phyloP scores from a whole-genome alignment of 2,329 filamentous ascomycete species.

The Cyclaneusma minus region DNA sequence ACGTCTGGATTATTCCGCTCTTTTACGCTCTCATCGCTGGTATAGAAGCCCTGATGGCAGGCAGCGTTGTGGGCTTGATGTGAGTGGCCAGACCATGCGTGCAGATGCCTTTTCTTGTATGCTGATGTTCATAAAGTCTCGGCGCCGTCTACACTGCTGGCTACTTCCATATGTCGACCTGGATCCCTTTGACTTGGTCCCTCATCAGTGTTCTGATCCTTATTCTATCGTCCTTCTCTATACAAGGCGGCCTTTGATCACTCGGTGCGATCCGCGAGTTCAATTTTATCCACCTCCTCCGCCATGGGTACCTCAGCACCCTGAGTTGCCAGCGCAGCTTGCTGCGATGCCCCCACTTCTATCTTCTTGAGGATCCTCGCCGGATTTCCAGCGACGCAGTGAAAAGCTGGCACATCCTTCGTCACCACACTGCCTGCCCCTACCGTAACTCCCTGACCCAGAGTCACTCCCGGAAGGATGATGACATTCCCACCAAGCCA shows the following conservation, averaged over 20 bases:
- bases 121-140: constrained; percentile 26
- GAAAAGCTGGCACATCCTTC: constrained; percentile 51
- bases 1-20: constrained; percentile 40
- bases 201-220: constrained; percentile 51
- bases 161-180: constrained; percentile 55
- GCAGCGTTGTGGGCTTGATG: constrained; percentile 52
- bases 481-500: constrained; percentile 61
- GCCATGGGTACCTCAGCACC: constrained; percentile 2
- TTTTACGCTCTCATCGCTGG: constrained; percentile 44
- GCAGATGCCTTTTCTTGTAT: neutral
- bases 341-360: constrained; percentile 18
- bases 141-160: constrained; percentile 52
- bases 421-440: constrained; percentile 77
- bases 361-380: constrained; percentile 36
- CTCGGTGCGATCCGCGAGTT: neutral
- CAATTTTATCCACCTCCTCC: constrained; percentile 1
- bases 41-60: constrained; percentile 48
- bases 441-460: constrained; percentile 58
- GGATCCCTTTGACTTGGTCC: constrained; percentile 58
- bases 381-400: constrained; percentile 51
- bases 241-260: constrained; percentile 48
- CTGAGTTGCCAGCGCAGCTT: constrained; percentile 4
- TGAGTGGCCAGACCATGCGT: constrained; percentile 22
- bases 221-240: constrained; percentile 55
- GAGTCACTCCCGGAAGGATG: constrained; percentile 61